Base-by-base conservation (phyloP, 805 yeast genomes). In the Suhomyces pyralidae region DNA sequence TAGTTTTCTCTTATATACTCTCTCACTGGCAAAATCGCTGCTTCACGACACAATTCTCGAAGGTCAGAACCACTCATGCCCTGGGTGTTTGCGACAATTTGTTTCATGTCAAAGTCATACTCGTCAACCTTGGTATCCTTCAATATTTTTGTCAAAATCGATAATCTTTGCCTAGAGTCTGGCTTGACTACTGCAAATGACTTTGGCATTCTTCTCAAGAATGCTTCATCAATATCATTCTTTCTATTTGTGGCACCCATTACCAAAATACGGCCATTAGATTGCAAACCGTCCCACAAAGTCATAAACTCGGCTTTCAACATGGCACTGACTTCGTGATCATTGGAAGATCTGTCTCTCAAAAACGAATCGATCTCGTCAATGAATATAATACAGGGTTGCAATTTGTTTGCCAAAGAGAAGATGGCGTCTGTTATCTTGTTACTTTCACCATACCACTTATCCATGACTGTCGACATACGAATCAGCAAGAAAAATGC, bases 291-390 rank as follows among this genome's bases (percentile, higher is more conserved):
- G 68, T 93, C 99, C 98, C 98, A 93, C 48, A 93, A 73, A 0
- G 97, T 90, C 97, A 93, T 93, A 64, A 93, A 94, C 69, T 93
- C 98, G 0, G 98, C 97, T 70, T 93, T 93, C 56, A 93, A 76
- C 81, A 87, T 86, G 0, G 97, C 90, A 28, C 97, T 91, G n/a
- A 90, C 91, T 70, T 93, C 99, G 70, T 93, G 97, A 70, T 93
- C 99, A 47, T 78, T 76, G 1, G 90, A 80, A 17, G 86, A 80
- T 56, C 99, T 80, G 64, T 90, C 96, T 59, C 97, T 81, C 60
- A 93, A 76, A 64, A 93, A 91, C 6, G 97, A 90, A 73, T 93
- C 99, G 54, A 93, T 94, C 69, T 93, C 99, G 71, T 93, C 99
- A 55, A 93, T 90, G 69, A 93, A 93, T 46, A 93, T 85, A 57